Base-by-base conservation (phyloP, 306 rosid species). In the Vigna angularis region DNA sequence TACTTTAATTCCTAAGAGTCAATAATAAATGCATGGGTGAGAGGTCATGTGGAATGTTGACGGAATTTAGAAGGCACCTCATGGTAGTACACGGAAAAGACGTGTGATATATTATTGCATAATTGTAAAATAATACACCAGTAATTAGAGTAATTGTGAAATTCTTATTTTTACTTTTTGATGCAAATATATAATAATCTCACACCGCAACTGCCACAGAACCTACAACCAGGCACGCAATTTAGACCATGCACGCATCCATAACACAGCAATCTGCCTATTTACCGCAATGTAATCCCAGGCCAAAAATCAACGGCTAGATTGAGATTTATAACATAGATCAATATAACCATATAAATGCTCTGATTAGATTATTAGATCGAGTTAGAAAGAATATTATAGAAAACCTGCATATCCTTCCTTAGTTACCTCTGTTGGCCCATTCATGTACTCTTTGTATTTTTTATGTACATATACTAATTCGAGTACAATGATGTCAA, bases 241-340 rank as follows among this genome's bases (percentile, higher is more conserved):
- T 7, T 40, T 7, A 42, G 47, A 42, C 47, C 47, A 42, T 42
- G 13, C 12, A 2, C 34, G 42, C 52, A 9, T 56, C 40, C 47
- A 66, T 59, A 36, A 51, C n/a, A 52, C 67, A 74, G 56, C 42
- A 34, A 74, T 50, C 38, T 11, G 9, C 58, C 66, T 28, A 77
- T 49, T 42, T 49, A 44, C 17, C 17, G 10, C 66, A 5, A 1
- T 32, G 10, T 44, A 71, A 69, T 49, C 65, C 36, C 38, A 61
- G 30, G 40, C 62, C 14, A 15, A 53, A 61, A 77, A 76, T 64
- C 56, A 76, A 64, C 53, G 42, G 24, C 50, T 32, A 76, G 36
- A 71, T 55, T 12, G 56, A 55, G 28, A 49, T 56, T 65, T 30
- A 28, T 20, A 4, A 32, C 69, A 10, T 73, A 12, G 10, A 58